Percentiles rank a stretch among this genome's conserved stretches.
These are phyloP conservation scores for Paramecium biaurelia DNA, from an alignment of 73 alveolate genomes.

Conservation along the genomic window DNA sequence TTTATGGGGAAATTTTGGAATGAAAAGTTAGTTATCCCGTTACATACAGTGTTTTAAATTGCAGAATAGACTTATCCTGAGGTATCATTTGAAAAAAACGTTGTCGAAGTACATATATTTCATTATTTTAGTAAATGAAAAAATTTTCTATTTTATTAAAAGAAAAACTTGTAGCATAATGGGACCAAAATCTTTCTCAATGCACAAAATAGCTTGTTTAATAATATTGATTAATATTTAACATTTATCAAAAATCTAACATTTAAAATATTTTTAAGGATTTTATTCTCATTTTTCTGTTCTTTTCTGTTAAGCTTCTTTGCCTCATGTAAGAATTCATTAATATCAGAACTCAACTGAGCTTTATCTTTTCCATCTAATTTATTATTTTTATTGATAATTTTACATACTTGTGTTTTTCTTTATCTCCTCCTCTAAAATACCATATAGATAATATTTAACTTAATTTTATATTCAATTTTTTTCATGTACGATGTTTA, in stretches of 20 bases:
- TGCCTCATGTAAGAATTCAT: too few relatives aligned
- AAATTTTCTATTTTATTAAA: background rate
- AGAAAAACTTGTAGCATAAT: background rate
- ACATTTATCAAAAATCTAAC: background rate
- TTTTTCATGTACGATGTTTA: too few relatives aligned
- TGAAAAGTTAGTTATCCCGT: slow-evolving; percentile 3
- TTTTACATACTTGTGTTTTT: too few relatives aligned
- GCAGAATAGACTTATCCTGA: background rate
- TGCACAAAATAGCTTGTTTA: background rate
- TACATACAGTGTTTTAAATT: background rate
- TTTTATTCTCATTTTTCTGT: too few relatives aligned
- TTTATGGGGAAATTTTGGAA: background rate
- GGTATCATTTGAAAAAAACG: background rate
- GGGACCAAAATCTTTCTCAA: background rate
- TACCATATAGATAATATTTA: too few relatives aligned
- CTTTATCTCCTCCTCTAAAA: too few relatives aligned
- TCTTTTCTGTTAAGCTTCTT: background rate
- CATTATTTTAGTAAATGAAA: background rate
- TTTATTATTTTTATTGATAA: too few relatives aligned
- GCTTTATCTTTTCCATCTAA: too few relatives aligned
- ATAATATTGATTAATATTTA: background rate
- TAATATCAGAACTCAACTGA: too few relatives aligned
- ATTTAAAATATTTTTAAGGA: background rate
- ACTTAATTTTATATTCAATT: too few relatives aligned
- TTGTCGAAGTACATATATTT: background rate